phyloP scores from a whole-genome alignment of 768 basidiomycete genomes.

The Ramaria rubella region DNA sequence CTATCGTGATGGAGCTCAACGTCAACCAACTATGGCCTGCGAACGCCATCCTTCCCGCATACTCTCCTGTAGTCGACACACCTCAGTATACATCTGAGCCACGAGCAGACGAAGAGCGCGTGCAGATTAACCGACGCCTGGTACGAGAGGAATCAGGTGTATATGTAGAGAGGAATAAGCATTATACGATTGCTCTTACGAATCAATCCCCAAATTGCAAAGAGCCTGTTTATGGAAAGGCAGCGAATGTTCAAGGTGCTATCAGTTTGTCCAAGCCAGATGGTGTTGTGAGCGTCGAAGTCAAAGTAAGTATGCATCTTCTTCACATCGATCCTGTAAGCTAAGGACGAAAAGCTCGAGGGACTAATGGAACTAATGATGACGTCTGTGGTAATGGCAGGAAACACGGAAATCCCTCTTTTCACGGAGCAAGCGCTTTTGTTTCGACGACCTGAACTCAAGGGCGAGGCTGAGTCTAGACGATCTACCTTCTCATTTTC shows the following conservation, averaged over 20 bases:
- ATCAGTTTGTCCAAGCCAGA: constrained; percentile 52
- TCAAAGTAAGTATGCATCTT: constrained; percentile 39
- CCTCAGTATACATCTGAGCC: constrained; percentile 52
- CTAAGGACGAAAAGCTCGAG: not conserved
- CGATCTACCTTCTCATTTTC: not conserved
- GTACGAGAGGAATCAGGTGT: constrained; percentile 7
- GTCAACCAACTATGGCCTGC: too few relatives aligned
- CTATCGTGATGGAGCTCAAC: too few relatives aligned
- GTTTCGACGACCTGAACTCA: not conserved
- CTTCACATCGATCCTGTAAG: not conserved
- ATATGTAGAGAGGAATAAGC: constrained; percentile 6
- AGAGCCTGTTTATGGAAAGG: constrained; percentile 54
- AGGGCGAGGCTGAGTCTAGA: not conserved
- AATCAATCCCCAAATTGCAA: constrained; percentile 45
- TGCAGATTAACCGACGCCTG: constrained; percentile 19
- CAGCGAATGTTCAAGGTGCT: constrained; percentile 45
- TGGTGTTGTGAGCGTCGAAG: constrained; percentile 53
- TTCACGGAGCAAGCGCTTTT: not conserved
- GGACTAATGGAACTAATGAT: not conserved
- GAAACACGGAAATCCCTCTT: not conserved
- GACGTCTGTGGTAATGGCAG: constrained; percentile 1
- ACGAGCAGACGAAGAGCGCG: constrained; percentile 43
- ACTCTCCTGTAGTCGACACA: constrained; percentile 21
- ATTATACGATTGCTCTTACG: constrained; percentile 40
- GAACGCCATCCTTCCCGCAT: not conserved